These are phyloP conservation scores for Crithidia expoeki DNA, from an alignment of 208 protist genomes.

Conservation along the genomic window DNA sequence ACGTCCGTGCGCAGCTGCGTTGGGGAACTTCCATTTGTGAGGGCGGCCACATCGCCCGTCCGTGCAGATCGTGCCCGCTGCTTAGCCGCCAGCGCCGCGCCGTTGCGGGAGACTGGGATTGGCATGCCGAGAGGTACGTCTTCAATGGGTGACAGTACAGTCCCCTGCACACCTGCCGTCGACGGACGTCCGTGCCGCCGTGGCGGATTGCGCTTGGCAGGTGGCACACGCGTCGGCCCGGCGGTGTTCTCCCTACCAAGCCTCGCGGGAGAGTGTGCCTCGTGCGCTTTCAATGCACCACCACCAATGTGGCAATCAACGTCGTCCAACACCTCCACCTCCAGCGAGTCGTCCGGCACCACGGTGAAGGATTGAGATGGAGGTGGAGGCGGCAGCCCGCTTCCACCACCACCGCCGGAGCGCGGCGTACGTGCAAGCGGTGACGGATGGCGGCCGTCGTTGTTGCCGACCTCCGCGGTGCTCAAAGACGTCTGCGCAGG, in stretches of 20 bases:
- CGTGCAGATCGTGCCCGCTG: constrained; percentile 18
- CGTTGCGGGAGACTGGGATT: neutral
- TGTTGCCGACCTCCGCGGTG: neutral
- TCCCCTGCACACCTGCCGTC: constrained; percentile 16
- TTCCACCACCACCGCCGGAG: neutral
- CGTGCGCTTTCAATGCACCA: neutral
- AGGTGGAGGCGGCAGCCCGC: neutral
- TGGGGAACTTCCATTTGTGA: neutral
- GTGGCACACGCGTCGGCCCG: neutral
- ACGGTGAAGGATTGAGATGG: neutral
- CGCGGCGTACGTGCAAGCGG: constrained; percentile 4
- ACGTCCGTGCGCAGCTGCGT: neutral
- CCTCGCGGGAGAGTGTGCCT: neutral
- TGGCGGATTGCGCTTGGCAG: neutral
- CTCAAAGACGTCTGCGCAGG: neutral
- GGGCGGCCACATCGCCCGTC: constrained; percentile 1
- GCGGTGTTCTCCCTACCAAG: neutral
- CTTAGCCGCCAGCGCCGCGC: constrained; percentile 10
- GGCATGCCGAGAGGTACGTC: neutral
- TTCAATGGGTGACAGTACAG: neutral
- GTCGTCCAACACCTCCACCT: constrained; percentile 35
- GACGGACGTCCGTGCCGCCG: constrained; percentile 20
- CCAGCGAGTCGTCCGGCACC: constrained; percentile 32
- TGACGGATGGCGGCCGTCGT: neutral
- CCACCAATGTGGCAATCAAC: neutral